Base-by-base conservation (phyloP, 176 grass and related monocot genomes). In the Tillandsia fasciculata region DNA sequence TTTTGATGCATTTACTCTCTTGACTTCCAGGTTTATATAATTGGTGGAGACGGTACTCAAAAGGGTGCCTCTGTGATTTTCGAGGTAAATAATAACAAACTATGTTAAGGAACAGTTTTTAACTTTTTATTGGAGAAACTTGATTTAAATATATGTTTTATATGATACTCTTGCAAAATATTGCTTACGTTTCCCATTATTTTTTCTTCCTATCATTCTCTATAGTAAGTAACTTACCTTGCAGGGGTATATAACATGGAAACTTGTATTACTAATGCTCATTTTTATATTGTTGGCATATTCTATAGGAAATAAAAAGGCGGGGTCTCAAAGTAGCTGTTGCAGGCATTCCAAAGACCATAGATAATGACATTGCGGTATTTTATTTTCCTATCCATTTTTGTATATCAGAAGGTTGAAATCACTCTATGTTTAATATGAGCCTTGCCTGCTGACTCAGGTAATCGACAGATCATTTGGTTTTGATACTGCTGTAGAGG, bases 381-480 rank as follows among this genome's bases (percentile, higher is more conserved):
- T 79, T 75, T 68, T 1, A 65, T 48, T 1, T 65, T 77, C 65
- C 14, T 53, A 26, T 23, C 51, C 13, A 64, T 70, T 66, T 67
- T 52, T 77, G 67, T 50, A 9, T 26, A 53, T 71, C 22, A 61
- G 14, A 73, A 58, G 22, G 70, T 73, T 76, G 23, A 69, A 70
- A 75, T 48, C 7, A 20, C 5, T 64, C 20, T 61, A 63, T 24
- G 12, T 20, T 6, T 18, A 2, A 80, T 79, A 22, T 68, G 0
- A 23, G 15, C 51, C 14, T 26, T 70, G 33, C 47, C 48, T 56
- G 59, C 6, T 82, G 63, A 76, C 77, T 72, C 75, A 99, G 94
- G 94, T 93, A 73, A 99, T 99, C 68, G 94, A 99, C 42, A 99
- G 86, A 72, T 99, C 94, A 69, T 99, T 99, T 90, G 94, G 94